These are phyloP conservation scores for Kalanchoe fedtschenkoi DNA, from an alignment of 164 flowering plant species.

Conservation along the genomic window DNA sequence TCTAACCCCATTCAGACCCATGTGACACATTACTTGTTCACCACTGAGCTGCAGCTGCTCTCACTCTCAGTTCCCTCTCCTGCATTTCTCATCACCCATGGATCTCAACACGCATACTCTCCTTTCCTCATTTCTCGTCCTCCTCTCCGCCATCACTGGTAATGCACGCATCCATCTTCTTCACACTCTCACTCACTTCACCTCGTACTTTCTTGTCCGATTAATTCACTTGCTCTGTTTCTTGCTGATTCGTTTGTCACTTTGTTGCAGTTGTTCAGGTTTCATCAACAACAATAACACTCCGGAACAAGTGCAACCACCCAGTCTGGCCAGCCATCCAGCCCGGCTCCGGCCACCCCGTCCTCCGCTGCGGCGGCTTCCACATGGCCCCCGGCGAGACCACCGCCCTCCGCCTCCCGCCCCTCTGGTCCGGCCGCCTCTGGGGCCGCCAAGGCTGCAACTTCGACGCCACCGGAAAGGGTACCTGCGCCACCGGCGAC, in stretches of 20 bases:
- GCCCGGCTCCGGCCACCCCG: conserved; percentile 67
- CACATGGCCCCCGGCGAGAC: conserved; percentile 49
- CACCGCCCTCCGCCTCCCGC: conserved; percentile 48
- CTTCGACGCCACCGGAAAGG: conserved; percentile 58
- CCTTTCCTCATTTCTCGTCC: neutral
- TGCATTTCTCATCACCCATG: conserved; percentile 70
- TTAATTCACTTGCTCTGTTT: neutral
- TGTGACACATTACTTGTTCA: neutral
- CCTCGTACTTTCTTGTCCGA: neutral
- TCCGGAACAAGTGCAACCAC: conserved; percentile 66
- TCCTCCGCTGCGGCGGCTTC: conserved; percentile 74
- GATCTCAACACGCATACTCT: neutral
- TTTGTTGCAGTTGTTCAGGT: too few species aligned
- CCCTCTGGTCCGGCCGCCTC: conserved; percentile 85
- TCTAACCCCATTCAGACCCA: conserved; percentile 43
- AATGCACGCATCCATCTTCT: neutral
- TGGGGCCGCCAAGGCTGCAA: conserved; percentile 93
- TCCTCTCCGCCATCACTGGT: neutral
- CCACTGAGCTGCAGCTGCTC: neutral
- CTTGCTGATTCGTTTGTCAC: too few species aligned
- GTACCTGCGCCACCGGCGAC: conserved; percentile 84
- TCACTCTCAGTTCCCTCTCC: conserved; percentile 36
- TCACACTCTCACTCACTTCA: neutral
- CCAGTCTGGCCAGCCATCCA: conserved; percentile 94
- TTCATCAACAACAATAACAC: conserved; percentile 43